Base-by-base conservation (phyloP, 768 basidiomycete species). In the Trametes sanguinea region DNA sequence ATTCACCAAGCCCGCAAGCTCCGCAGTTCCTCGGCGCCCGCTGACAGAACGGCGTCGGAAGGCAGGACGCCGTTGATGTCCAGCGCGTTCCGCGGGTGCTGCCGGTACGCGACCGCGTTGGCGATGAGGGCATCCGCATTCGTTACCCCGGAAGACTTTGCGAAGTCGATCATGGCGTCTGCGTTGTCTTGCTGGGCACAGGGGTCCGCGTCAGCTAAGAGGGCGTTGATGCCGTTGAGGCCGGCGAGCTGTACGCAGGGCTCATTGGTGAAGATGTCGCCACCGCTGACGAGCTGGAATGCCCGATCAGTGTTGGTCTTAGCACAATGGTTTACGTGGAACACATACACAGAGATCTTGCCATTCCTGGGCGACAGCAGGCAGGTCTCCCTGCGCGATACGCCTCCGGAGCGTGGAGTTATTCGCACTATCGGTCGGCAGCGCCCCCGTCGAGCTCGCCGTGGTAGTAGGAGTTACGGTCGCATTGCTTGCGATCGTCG, bases 1-100 rank as follows among this genome's bases (percentile, higher is more conserved):
- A 65, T 85, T 82, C n/a, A 81, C 77, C 4, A 84, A 69, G 1
- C 81, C 82, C 54, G 76, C 75, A 16, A 85, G 76, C 64, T 82
- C 75, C n/a, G 75, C 17, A 61, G n/a, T 85, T 84, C 68, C 76
- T 77, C 27, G 83, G 83, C 1, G 80, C 77, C 61, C 75, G 80
- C 70, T 80, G 80, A 71, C 84, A 86, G 72, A 83, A 85, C n/a
- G 78, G 75, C 17, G 77, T 80, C 8, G 80, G 80, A 79, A 1
- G 80, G 81, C 45, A 76, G 66, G 37, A 79, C 69, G n/a, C 79
- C 80, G 35, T 74, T 71, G 45, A 81, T 72, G 47, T 76, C 67
- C 16, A 80, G 71, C 1, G 79, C 76, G 57, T 80, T 77, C 44
- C 81, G 75, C 5, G 81, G 71, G 61, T 81, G 76, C 52, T 72